Conservation (phyloP, 768 basidiomycete genomes). For the Russula abietina region DNA sequence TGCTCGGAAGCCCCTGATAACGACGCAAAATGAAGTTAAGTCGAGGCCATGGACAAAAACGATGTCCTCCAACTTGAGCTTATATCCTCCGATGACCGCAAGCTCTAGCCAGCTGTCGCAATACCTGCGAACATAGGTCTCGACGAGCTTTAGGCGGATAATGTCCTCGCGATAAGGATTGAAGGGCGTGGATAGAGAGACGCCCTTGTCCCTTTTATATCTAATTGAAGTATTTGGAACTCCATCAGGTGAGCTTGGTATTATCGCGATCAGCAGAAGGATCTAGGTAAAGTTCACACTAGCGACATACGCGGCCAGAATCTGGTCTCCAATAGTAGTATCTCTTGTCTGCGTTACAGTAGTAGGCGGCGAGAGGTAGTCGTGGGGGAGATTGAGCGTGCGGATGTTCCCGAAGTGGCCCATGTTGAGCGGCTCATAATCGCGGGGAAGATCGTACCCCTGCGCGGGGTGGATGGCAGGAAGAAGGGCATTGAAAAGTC, state of each 20-base stretch:
- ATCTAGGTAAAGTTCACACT: neutral
- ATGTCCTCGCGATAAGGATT: conserved; percentile 1
- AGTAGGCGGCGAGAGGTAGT: conserved; percentile 6
- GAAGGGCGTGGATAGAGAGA: conserved; percentile 17
- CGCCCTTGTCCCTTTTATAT: conserved; percentile 11
- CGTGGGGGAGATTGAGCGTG: neutral
- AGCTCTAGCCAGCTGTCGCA: conserved; percentile 22
- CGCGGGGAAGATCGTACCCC: neutral
- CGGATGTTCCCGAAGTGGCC: conserved; percentile 13
- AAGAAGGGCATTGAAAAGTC: conserved; percentile 24
- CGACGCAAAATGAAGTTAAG: conserved; percentile 18
- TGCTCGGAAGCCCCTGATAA: too few relatives aligned
- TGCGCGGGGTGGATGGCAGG: neutral
- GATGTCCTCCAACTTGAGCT: conserved; percentile 19
- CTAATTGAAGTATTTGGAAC: neutral
- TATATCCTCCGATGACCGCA: neutral
- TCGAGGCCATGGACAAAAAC: conserved; percentile 24
- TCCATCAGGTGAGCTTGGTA: conserved; percentile 7
- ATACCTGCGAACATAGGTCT: conserved; percentile 20
- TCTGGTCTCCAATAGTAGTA: neutral
- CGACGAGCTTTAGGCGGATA: conserved; percentile 17
- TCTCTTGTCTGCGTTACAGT: conserved; percentile 1
- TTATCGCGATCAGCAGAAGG: neutral
- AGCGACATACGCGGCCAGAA: conserved; percentile 10
- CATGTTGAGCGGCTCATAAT: conserved; percentile 12